Evolutionary conservation across 805 yeast species (phyloP).

Genomic region (Suhomyces canberraensis): DNA sequence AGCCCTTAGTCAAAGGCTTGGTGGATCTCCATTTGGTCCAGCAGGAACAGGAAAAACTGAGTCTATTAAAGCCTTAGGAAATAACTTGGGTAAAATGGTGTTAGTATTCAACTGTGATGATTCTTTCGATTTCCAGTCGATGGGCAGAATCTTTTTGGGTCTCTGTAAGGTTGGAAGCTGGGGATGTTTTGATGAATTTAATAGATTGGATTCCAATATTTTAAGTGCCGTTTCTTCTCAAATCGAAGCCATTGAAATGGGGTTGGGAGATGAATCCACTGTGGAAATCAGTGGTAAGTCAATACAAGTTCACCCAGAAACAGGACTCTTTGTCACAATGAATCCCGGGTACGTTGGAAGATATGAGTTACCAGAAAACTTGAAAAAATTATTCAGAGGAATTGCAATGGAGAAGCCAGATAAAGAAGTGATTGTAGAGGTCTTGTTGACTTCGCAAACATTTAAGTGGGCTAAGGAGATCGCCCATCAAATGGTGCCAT

Average conservation of each 20-base stretch:
- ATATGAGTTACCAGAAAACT: constrained; percentile 76
- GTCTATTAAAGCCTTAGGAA: constrained; percentile 79
- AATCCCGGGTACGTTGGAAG: constrained; percentile 89
- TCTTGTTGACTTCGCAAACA: constrained; percentile 70
- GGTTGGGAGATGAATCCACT: constrained; percentile 26
- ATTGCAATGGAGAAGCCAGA: constrained; percentile 78
- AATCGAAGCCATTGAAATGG: constrained; percentile 65
- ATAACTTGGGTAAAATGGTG: constrained; percentile 74
- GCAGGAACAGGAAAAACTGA: constrained; percentile 98
- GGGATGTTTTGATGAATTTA: constrained; percentile 97
- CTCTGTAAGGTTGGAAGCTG: constrained; percentile 82
- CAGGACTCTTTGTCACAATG: constrained; percentile 86
- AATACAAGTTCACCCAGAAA: constrained; percentile 39
- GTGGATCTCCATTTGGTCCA: constrained; percentile 94
- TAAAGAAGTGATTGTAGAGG: constrained; percentile 61
- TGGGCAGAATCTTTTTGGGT: constrained; percentile 75
- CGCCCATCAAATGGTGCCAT: constrained; percentile 49
- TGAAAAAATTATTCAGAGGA: constrained; percentile 73
- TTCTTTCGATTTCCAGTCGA: constrained; percentile 73
- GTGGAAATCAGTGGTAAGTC: constrained; percentile 44
- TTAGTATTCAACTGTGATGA: constrained; percentile 91
- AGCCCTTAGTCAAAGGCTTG: constrained; percentile 68
- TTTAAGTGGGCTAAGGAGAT: constrained; percentile 47
- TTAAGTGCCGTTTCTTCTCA: constrained; percentile 84
- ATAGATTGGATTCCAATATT: constrained; percentile 66